phyloP scores from a whole-genome alignment of 495 filamentous ascomycete species.

The Hyphodiscus hymeniophilus region DNA sequence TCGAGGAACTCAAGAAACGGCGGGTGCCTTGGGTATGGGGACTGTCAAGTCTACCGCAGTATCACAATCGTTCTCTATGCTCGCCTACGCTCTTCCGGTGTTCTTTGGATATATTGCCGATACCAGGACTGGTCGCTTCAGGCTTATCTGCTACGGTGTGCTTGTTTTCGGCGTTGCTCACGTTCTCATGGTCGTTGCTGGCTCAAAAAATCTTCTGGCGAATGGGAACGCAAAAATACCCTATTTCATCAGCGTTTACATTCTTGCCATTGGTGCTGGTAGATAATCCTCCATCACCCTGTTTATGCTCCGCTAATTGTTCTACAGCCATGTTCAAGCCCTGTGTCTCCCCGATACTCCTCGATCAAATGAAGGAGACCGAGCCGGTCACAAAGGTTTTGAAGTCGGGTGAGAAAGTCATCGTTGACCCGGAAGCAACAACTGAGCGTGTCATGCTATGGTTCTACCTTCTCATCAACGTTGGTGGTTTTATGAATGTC shows the following conservation, averaged over 20 bases:
- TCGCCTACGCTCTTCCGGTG: constrained; percentile 52
- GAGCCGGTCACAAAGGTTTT: constrained; percentile 35
- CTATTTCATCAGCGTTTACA: constrained; percentile 50
- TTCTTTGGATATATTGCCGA: constrained; percentile 50
- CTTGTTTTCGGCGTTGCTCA: constrained; percentile 58
- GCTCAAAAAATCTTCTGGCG: constrained; percentile 49
- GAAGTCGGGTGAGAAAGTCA: constrained; percentile 50
- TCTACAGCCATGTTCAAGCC: constrained; percentile 49
- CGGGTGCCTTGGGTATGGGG: constrained; percentile 61
- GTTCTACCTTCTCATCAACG: constrained; percentile 58
- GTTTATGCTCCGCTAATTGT: neutral
- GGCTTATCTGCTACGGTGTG: constrained; percentile 54
- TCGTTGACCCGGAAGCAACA: constrained; percentile 51
- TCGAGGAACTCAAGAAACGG: constrained; percentile 33
- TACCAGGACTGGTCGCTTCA: constrained; percentile 49
- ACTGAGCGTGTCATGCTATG: constrained; percentile 52
- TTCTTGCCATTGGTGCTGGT: constrained; percentile 57
- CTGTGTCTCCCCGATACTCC: constrained; percentile 52
- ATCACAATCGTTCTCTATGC: constrained; percentile 49
- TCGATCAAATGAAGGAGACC: constrained; percentile 45
- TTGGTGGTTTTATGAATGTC: constrained; percentile 38
- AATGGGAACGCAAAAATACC: constrained; percentile 45
- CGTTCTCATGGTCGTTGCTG: constrained; percentile 52
- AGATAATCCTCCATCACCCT: constrained; percentile 31
- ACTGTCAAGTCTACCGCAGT: constrained; percentile 55